Base-by-base conservation (phyloP, 768 basidiomycete species). In the Candolleomyces aberdarensis region DNA sequence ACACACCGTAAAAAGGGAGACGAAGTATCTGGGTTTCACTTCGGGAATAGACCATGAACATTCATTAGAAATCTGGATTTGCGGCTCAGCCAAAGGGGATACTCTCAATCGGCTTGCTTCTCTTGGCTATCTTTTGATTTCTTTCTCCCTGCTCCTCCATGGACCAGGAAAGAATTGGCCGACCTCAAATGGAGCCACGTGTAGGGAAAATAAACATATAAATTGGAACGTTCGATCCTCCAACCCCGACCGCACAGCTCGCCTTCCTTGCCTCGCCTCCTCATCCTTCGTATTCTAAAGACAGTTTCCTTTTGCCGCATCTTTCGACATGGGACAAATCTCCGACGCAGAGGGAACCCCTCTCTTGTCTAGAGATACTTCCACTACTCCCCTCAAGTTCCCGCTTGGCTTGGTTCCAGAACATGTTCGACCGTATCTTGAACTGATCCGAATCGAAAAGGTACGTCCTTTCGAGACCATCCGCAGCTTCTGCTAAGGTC, bases 361-460 rank as follows among this genome's bases (percentile, higher is more conserved):
- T 13, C 67, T 74, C 62, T 62, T 73, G 47, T 63, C 65, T 44
- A 66, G 69, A 50, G 64, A 63, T 51, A 56, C 44, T 22, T 41
- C 54, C 32, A 62, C 63, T n/a, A 36, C 65, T 7, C 48, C 22
- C 3, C 62, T 60, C 32, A 75, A 72, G 62, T 75, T 73, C 62
- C 75, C 74, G 46, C 72, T 79, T 29, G 68, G 66, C 17, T 58
- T 76, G 14, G 69, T 72, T 1, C 65, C 78, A 3, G 62, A 63
- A 19, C 14, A 59, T 17, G 49, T 73, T 15, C 70, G 75, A 20
- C 78, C 81, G 1, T 83, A 81, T 63, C 70, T 83, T 41, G 81
- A 83, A 66, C 70, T 83, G 20, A 79, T 81, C n/a, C 72, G 82
- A 62, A 63, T 83, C 11, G 80, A 81, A 58, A 83, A 81, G 74